Evolutionary conservation across 352 stramenopile genomes (phyloP), one percentile per base, ranked within the genome.

Genomic region (Phytophthora pisi): DNA sequence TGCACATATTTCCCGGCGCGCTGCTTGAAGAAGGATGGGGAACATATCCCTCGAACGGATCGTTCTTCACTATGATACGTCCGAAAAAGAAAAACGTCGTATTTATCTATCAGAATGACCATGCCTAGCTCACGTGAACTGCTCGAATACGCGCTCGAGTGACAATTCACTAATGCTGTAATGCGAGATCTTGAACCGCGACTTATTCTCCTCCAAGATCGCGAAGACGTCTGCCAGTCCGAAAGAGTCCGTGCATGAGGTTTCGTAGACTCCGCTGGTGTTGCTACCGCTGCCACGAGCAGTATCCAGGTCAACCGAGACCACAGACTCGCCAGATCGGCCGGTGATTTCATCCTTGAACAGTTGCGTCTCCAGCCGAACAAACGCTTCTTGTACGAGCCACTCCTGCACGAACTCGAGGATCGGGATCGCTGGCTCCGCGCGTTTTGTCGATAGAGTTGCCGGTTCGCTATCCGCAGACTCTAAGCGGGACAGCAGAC

Each of bases 121-220:
- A 16, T 5, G 13, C 36, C 11, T 16, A 10, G 2, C 45, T 80
- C 68, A 89, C 46, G 91, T 93, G 58, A 98, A 97, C 61, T 96
- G 80, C 72, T 98, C 95, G 70, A 98, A 98, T 15, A 98, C 90
- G 20, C 91, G 87, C 74, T 98, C 95, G 1, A 98, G 81, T 1
- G 92, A 96, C 40, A 96, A 75, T 63, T 98, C 92, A 43, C 86
- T 96, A 34, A 98, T 79, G 61, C 79, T 96, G 74, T 98, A 98
- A 54, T 96, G 89, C 53, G 85, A 72, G 51, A 98, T 91, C 11
- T 71, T 49, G 52, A 97, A 90, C 23, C 52, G 58, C 5, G 58
- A 28, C 76, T 97, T 98, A 57, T 80, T 72, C 7, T 55, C 54
- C 64, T 98, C 93, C 57, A 98, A 67, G 43, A 85, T 53, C 1